Percentiles rank a stretch among this genome's conserved stretches.
These are phyloP conservation scores for Mycena vulgaris DNA, from an alignment of 768 basidiomycete species.

Conservation along the genomic window DNA sequence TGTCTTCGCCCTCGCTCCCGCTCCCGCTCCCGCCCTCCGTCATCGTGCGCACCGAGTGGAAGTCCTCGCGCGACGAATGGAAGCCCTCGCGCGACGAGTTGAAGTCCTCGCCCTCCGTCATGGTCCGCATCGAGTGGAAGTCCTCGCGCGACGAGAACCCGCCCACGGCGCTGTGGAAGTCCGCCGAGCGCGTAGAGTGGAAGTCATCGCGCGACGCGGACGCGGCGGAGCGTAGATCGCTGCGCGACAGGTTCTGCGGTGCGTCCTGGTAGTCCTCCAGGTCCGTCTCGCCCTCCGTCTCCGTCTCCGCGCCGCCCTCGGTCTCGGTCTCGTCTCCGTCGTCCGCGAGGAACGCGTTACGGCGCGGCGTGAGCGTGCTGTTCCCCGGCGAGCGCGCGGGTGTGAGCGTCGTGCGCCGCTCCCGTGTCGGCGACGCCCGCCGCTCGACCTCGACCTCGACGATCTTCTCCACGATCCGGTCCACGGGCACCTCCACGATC, in stretches of 20 bases:
- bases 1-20: constrained; percentile 64
- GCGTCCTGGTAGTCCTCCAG: constrained; percentile 86
- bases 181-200: constrained; percentile 27
- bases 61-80: constrained; percentile 82
- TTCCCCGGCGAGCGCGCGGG: constrained; percentile 55
- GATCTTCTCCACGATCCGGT: not conserved
- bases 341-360: constrained; percentile 17
- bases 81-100: constrained; percentile 78
- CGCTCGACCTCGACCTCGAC: not conserved
- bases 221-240: constrained; percentile 28
- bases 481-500: not conserved
- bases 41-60: constrained; percentile 82
- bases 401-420: constrained; percentile 43
- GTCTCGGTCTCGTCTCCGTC: constrained; percentile 71
- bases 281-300: constrained; percentile 69
- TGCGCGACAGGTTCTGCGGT: constrained; percentile 65
- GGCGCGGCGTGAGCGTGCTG: constrained; percentile 55
- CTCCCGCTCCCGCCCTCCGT: constrained; percentile 76
- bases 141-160: not conserved
- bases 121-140: constrained; percentile 41
- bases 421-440: constrained; percentile 20
- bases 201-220: constrained; percentile 28
- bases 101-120: not conserved
- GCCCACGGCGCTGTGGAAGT: no score
- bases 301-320: constrained; percentile 78